These are phyloP conservation scores for Sonneratia alba DNA, from an alignment of 345 rosid species.

Conservation along the genomic window DNA sequence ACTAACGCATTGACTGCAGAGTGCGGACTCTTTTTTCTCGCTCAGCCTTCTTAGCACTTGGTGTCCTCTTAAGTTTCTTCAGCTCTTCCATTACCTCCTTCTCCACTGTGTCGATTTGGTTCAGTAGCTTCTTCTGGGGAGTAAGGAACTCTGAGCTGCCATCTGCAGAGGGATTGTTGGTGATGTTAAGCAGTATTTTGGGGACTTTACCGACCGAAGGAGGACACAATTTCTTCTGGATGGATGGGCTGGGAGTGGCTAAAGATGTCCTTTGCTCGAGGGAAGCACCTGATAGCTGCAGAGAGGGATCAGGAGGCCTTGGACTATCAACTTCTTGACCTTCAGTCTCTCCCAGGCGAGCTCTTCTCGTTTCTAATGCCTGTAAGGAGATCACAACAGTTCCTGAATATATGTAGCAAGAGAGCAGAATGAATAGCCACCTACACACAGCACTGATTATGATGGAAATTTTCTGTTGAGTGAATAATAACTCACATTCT, in stretches of 20 bases:
- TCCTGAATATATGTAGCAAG: neutral
- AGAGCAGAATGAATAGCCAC: neutral
- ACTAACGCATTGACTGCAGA: conserved; percentile 67
- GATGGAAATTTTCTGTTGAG: neutral
- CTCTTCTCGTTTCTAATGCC: conserved; percentile 80
- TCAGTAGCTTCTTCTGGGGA: conserved; percentile 79
- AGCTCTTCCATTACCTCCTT: conserved; percentile 67
- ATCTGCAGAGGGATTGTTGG: conserved; percentile 30
- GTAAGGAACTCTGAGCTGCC: conserved; percentile 44
- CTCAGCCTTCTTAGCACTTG: conserved; percentile 53
- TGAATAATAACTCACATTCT: neutral
- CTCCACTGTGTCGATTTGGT: conserved; percentile 73
- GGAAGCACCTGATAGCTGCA: conserved; percentile 21
- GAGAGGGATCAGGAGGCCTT: conserved; percentile 26
- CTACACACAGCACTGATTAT: neutral
- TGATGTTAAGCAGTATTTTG: conserved; percentile 43
- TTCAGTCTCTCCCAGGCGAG: conserved; percentile 34
- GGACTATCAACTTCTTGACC: conserved; percentile 16
- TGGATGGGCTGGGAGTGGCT: conserved; percentile 38
- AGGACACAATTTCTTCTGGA: conserved; percentile 30
- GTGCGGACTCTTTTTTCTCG: conserved; percentile 55
- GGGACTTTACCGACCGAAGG: conserved; percentile 38
- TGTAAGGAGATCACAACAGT: conserved; percentile 11
- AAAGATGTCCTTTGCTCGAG: conserved; percentile 25
- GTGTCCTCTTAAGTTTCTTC: conserved; percentile 56